Evolutionary conservation across 768 basidiomycete species (phyloP).

Genomic region (Macrolepiota dolichaula): DNA sequence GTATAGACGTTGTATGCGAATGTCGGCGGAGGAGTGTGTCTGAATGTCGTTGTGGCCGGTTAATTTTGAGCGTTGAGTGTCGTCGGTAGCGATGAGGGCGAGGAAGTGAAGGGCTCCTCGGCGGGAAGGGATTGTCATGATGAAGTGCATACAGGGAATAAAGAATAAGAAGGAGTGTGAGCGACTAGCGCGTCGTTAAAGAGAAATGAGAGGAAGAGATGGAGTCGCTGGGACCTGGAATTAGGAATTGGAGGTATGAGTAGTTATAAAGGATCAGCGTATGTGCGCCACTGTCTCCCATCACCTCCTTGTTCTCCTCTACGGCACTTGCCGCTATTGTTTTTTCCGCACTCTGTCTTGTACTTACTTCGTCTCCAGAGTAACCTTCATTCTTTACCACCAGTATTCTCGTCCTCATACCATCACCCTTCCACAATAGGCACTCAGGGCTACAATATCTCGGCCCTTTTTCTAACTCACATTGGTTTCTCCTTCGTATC

Average conservation of each 20-base stretch:
- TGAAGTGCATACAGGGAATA: slow-evolving; percentile 24
- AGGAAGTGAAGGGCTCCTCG: slow-evolving; percentile 34
- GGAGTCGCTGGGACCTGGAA: slow-evolving; percentile 17
- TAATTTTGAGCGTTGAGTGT: slow-evolving; percentile 15
- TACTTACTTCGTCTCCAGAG: slow-evolving; percentile 3
- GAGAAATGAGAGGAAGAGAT: slow-evolving; percentile 14
- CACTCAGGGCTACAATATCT: neutral
- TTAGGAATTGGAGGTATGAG: slow-evolving; percentile 7
- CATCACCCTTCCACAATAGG: neutral
- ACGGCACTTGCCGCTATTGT: slow-evolving; percentile 37
- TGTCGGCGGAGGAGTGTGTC: slow-evolving; percentile 13
- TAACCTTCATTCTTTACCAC: slow-evolving; percentile 5
- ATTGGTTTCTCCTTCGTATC: neutral
- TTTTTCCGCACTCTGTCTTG: slow-evolving; percentile 22
- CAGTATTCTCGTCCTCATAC: neutral
- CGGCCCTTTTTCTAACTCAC: neutral
- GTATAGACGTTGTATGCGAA: slow-evolving; percentile 18
- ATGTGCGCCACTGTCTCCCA: slow-evolving; percentile 12
- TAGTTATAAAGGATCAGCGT: slow-evolving; percentile 26
- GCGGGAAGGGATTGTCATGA: slow-evolving; percentile 25
- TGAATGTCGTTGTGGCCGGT: slow-evolving; percentile 14
- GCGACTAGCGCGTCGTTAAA: slow-evolving; percentile 18
- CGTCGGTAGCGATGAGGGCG: slow-evolving; percentile 30
- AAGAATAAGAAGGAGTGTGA: slow-evolving; percentile 21
- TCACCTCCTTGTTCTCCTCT: neutral